phyloP scores from a whole-genome alignment of 1,284 basidiomycete species.

The Waitea zeae region DNA sequence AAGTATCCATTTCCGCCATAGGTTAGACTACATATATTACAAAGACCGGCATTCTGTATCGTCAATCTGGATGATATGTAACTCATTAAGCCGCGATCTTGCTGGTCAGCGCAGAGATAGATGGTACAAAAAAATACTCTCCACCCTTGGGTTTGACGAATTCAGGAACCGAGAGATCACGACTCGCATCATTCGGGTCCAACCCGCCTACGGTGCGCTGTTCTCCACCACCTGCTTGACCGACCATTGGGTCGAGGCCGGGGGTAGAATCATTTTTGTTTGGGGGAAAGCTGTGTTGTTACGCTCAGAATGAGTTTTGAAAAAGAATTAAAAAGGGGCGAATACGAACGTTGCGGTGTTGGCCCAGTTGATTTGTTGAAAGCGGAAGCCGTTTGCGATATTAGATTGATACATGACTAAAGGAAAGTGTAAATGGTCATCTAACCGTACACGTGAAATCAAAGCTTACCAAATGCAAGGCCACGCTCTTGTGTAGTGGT shows the following conservation, averaged over 20 bases:
- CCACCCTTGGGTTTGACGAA: slow-evolving; percentile 20
- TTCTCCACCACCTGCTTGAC: slow-evolving; percentile 14
- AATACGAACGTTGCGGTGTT: background rate
- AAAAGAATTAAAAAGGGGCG: too few species aligned
- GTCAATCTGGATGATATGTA: too few species aligned
- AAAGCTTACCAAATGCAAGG: slow-evolving; percentile 19
- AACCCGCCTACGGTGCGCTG: slow-evolving; percentile 20
- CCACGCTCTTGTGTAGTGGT: slow-evolving; percentile 27
- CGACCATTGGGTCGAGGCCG: slow-evolving; percentile 24
- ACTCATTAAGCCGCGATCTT: background rate
- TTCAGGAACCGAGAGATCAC: slow-evolving; percentile 12
- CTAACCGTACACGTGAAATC: background rate
- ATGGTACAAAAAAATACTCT: slow-evolving; percentile 26
- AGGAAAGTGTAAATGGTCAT: background rate
- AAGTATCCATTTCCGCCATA: too few species aligned
- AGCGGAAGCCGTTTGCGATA: slow-evolving; percentile 27
- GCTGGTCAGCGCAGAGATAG: slow-evolving; percentile 15
- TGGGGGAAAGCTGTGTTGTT: slow-evolving; percentile 14
- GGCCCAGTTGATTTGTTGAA: slow-evolving; percentile 19
- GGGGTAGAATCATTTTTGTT: slow-evolving; percentile 3
- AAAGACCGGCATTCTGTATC: too few species aligned
- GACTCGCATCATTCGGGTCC: slow-evolving; percentile 17
- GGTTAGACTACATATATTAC: too few species aligned
- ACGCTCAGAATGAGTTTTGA: slow-evolving; percentile 8
- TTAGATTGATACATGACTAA: slow-evolving; percentile 24